Base-by-base conservation (phyloP, 495 filamentous ascomycete species). In the Trichoderma gamsii region DNA sequence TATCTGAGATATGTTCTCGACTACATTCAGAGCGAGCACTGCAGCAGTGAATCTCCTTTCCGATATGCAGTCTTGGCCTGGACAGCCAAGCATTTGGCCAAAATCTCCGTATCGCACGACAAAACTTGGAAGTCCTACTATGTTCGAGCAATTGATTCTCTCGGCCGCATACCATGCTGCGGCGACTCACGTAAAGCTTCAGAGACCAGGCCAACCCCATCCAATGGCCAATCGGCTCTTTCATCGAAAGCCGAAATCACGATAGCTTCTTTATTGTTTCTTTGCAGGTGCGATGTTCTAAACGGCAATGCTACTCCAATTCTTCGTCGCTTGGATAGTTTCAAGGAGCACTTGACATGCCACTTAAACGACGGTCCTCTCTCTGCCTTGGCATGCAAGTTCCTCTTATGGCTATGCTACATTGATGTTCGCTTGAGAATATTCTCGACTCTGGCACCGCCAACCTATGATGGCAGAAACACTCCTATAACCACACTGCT, bases 381-480 rank as follows among this genome's bases (percentile, higher is more conserved):
- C 38, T 73, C 72, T 8, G 66, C 66, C 5, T 71, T 73, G 59
- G 70, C 68, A 12, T 65, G 72, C 70, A 71, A 73, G 69, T 59
- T 73, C 6, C 61, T 71, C 13, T 59, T 73, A 3, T 73, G 70
- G 70, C 41, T 61, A 11, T 71, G 72, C 43, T 73, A 73, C 41
- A 65, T 73, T 25, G 70, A 73, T 46, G 66, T 73, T 15, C 72
- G 72, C 11, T 67, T 73, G 56, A 64, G 68, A 29, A 69, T 73
- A 41, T 73, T 71, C 35, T 67, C 68, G 32, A 38, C 44, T 16
- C 63, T 67, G 16, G 15, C 32, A 27, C 66, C 68, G 15, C 59
- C 18, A 2, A 52, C 13, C 21, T 7, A 1, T 18, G n/a, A 21
- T n/a, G 49, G 49, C 2, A 21, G 18, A 52, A 23, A 23, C 18